These are phyloP conservation scores for Quercus parvula DNA, from an alignment of 306 rosid species.

Conservation along the genomic window DNA sequence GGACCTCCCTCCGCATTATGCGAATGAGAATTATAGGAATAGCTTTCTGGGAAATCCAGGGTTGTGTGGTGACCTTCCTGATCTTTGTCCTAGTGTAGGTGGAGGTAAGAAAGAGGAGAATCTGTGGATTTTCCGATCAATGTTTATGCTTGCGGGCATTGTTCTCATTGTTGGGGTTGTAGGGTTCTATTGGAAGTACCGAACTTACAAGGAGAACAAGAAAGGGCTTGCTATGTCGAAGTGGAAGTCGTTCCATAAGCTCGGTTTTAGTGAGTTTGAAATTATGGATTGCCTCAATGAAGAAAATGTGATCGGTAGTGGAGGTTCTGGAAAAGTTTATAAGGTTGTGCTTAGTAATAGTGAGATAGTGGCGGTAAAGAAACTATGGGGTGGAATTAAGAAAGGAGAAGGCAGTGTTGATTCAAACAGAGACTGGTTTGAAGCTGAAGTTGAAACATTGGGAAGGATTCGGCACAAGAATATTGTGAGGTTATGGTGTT, in stretches of 20 bases:
- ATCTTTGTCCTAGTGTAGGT: constrained; percentile 36
- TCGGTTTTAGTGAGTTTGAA: constrained; percentile 62
- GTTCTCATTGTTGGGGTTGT: constrained; percentile 58
- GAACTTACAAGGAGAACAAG: constrained; percentile 45
- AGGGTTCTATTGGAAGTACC: constrained; percentile 57
- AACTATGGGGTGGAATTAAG: constrained; percentile 44
- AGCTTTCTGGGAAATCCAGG: constrained; percentile 70
- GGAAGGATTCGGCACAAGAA: constrained; percentile 83
- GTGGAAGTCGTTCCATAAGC: constrained; percentile 79
- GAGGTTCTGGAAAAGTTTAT: constrained; percentile 82
- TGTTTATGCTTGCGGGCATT: constrained; percentile 53
- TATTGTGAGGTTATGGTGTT: constrained; percentile 76
- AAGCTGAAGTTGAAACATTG: constrained; percentile 73
- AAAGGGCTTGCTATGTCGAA: constrained; percentile 40
- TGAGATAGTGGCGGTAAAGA: constrained; percentile 77
- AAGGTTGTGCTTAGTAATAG: constrained; percentile 60
- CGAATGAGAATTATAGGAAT: constrained; percentile 37
- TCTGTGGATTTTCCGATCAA: constrained; percentile 45
- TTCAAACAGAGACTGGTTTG: constrained; percentile 54
- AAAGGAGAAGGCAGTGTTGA: constrained; percentile 25
- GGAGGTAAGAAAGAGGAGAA: constrained; percentile 34
- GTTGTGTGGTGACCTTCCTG: constrained; percentile 49
- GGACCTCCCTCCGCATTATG: constrained; percentile 58
- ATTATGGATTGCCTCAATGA: constrained; percentile 52
- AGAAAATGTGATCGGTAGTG: constrained; percentile 65